Conservation (phyloP, 345 rosid genomes). For the Eucalyptus camaldulensis region DNA sequence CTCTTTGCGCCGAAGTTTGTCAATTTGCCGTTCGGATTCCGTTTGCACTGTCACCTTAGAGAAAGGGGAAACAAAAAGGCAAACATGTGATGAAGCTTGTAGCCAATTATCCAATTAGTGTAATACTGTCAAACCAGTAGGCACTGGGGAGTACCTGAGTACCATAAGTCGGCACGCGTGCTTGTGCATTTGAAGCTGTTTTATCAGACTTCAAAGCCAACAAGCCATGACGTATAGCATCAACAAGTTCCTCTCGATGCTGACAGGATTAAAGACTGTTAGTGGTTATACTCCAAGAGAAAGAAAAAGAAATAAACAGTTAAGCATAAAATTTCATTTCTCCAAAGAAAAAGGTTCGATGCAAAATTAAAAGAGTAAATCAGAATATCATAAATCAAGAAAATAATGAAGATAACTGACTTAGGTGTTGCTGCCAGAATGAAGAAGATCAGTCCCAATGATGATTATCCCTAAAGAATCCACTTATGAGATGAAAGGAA, state of each 20-base stretch:
- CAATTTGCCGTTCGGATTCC: slow-evolving; percentile 82
- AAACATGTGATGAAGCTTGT: not conserved
- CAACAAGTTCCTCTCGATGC: slow-evolving; percentile 90
- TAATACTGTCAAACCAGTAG: not conserved
- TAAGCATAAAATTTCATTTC: not conserved
- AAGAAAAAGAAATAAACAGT: not conserved
- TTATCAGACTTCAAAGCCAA: slow-evolving; percentile 66
- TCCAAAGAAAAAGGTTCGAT: not conserved
- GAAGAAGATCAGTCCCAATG: not conserved
- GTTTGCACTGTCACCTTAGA: slow-evolving; percentile 89
- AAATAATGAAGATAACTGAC: not conserved
- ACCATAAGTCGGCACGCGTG: slow-evolving; percentile 91
- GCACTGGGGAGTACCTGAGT: slow-evolving; percentile 51
- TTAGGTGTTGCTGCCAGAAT: not conserved
- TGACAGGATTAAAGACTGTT: slow-evolving; percentile 11
- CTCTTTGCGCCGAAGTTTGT: slow-evolving; percentile 94
- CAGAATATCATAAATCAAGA: not conserved
- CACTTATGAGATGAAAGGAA: not conserved
- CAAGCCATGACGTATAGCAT: slow-evolving; percentile 74
- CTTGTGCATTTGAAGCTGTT: slow-evolving; percentile 46
- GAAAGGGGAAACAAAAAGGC: not conserved
- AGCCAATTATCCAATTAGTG: not conserved
- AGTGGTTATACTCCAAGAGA: not conserved
- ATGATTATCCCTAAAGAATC: not conserved
- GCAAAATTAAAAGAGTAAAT: not conserved